Evolutionary conservation across 768 basidiomycete species (phyloP), one percentile per base, ranked within the genome.

Genomic region (Agrocybe praecox): DNA sequence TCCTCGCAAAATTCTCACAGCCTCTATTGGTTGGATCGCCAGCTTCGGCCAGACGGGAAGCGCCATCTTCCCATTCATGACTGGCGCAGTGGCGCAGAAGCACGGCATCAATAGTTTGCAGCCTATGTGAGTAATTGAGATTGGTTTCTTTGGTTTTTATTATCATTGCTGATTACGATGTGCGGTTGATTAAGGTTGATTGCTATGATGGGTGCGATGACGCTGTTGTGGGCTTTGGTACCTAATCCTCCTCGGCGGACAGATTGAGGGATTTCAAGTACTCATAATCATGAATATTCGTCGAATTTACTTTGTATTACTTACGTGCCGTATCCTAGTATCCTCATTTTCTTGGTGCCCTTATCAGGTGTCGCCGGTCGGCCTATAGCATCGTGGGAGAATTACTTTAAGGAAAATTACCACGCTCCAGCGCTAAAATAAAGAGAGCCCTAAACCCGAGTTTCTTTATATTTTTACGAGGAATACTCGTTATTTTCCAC

Each of bases 31-130:
- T 11, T 88, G 85, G 86, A 85, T 87, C 29, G 84, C 85, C 6
- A 83, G 82, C 6, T 79, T 85, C 32, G 89, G 90, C 0, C 85
- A 87, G 64, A 83, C 88, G 2, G 90, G 90, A 18, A 84, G 85
- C 43, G 90, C 90, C 0, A 60, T 88, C 6, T 64, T 92, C 3
- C 90, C 91, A 0, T 90, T 92, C 61, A 78, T 90, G 58, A 87
- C 87, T 1, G 89, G 90, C 22, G 79, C 84, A 1, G 77, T 92
- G 21, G 82, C 90, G 6, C 76, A 78, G 24, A 84, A 77, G 56
- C 81, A 84, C 33, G 89, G 82, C 0, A 87, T 89, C 50, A 71
- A 75, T 55, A 80, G 77, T 57, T 65, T 89, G 48, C 85, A 86
- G 61, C 87, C 87, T 5, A 68, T 88, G 86, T 87, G 58, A 19